Evolutionary conservation across 2,329 filamentous ascomycete species (phyloP), one percentile per base, ranked within the genome.

Genomic region (Ceratocystis destructans): DNA sequence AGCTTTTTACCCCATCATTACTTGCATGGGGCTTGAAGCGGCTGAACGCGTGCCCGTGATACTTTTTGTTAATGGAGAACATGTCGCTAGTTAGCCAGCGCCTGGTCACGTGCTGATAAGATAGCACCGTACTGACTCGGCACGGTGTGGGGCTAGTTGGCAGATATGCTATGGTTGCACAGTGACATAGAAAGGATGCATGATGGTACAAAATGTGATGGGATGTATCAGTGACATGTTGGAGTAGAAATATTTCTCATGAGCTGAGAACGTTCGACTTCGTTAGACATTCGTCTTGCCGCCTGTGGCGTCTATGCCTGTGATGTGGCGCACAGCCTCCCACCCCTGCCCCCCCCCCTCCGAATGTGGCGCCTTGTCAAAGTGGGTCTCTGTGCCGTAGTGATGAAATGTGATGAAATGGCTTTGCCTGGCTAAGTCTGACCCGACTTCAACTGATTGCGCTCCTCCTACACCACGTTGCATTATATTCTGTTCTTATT

Each of bases 101-200:
- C 20, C 48, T n/a, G 8, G 48, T 55, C 63, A 64, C 63, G 63
- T 64, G 63, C 5, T 31, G 48, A 64, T 64, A 64, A 53, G 45
- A 17, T 8, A 15, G 4, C 28, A 22, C 22, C 45, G 20, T 33
- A 67, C 48, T 55, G 61, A 37, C n/a, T 31, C n/a, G 22, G 48
- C 48, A 64, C 41, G 7, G 44, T 67, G 33, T 46, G 46, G 37
- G 33, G 37, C 37, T 61, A 17, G 37, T 28, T 22, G 17, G 31
- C 4, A 41, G 25, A 59, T 46, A 8, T 20, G 3, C 3, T 15
- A 15, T 17, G 33, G 46, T 59, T 31, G 33, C 41, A 44, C 31
- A 37, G 17, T 4, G 4, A 8, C 25, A 31, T 17, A 17, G 15
- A 37, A 41, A 46, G 55, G 55, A 59, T 59, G 55, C 28, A 37